Evolutionary conservation across 495 filamentous ascomycete species (phyloP).

Genomic region (Astrothelium macrocarpum): DNA sequence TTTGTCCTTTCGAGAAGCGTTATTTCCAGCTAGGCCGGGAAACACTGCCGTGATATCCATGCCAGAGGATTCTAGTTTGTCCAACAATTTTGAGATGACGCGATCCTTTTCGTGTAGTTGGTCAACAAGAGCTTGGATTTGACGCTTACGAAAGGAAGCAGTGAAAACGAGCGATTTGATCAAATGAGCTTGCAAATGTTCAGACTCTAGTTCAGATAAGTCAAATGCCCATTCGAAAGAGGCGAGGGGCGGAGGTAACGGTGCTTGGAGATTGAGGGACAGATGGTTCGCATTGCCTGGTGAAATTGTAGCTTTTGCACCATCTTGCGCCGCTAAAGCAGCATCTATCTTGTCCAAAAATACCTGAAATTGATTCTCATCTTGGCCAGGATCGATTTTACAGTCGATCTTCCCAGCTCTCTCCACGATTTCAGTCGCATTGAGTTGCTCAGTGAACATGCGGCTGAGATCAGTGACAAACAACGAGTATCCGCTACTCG

Average conservation of each 20-base stretch:
- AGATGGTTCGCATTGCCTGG: neutral
- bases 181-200: constrained; percentile 11
- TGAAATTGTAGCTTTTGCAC: neutral
- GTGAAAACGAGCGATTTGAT: constrained; percentile 16
- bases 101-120: constrained; percentile 23
- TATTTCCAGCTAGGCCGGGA: constrained; percentile 20
- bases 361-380: constrained; percentile 56
- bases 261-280: constrained; percentile 11
- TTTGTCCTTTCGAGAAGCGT: constrained; percentile 13
- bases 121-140: constrained; percentile 14
- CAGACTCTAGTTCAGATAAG: constrained; percentile 1
- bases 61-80: constrained; percentile 23
- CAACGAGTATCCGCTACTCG: constrained; percentile 52
- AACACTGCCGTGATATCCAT: constrained; percentile 23
- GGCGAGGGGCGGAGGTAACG: constrained; percentile 18
- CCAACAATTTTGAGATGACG: constrained; percentile 24
- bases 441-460: constrained; percentile 71
- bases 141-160: constrained; percentile 7
- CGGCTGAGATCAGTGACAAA: constrained; percentile 74
- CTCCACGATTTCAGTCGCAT: constrained; percentile 50
- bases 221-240: constrained; percentile 17
- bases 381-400: constrained; percentile 79
- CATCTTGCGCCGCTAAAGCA: constrained; percentile 11
- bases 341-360: constrained; percentile 57
- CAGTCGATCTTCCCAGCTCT: constrained; percentile 57